Evolutionary conservation across 2,329 filamentous ascomycete species (phyloP), one percentile per base, ranked within the genome.

Genomic region (Hymenoscyphus infarciens): DNA sequence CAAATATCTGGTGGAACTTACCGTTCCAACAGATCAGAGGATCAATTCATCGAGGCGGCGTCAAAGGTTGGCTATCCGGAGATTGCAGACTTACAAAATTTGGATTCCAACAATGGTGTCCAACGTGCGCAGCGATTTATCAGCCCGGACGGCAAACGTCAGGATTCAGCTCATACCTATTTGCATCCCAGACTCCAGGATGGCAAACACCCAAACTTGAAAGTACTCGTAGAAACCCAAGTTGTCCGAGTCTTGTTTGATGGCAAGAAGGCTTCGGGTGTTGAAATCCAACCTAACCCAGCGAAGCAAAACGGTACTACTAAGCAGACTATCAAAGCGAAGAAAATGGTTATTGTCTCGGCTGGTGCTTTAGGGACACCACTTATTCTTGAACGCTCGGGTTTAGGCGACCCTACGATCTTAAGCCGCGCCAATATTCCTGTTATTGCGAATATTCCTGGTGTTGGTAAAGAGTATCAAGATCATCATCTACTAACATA

Each of bases 371-470:
- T 61, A 3, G 75, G 74, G 8, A 71, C 64, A 33, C 64, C 68
- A n/a, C 59, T 63, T 33, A 76, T 88, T 0, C 78, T 88, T 0
- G 83, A 88, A 70, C 75, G 85, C 29, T 88, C 86, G 0, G 86
- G 86, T 5, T 66, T 88, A 1, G 84, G 83, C 16, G 74, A 76
- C 45, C 72, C 77, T 1, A 74, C 78, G 1, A 67, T 84, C 3
- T 78, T 87, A 1, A 65, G 76, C 19, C 71, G 71, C 11, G 77
- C 78, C 0, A 77, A 76, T 0, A 76, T 85, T 1, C 74, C 78
- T 0, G 67, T 80, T 3, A 68, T 79, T 1, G 74, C 77, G 2
- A 74, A 80, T 33, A 69, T 83, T 1, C 78, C 79, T 0, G 80
- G 80, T 5, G 82, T 85, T 0, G 82, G 83, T 1, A 68, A 77